Evolutionary conservation across 768 basidiomycete species (phyloP), one percentile per base, ranked within the genome.

Genomic region (Mycena venus): DNA sequence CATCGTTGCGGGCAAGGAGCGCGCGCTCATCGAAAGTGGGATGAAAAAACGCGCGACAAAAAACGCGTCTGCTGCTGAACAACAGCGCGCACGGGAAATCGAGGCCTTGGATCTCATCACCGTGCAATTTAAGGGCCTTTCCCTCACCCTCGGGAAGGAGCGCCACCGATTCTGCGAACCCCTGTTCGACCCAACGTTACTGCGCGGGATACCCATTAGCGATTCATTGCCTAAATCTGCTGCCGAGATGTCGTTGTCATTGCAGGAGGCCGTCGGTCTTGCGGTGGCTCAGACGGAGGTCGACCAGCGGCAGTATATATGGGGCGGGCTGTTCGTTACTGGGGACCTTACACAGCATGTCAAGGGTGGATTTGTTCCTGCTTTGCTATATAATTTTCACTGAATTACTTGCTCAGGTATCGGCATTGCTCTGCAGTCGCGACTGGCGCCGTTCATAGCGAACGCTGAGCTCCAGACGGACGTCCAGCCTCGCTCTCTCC

Each of bases 101-200:
- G 93, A 94, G 79, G 94, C 95, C 0, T 84, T 96, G 70, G 95
- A 97, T 81, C 91, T 97, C n/a, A 84, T 95, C 40, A 91, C 92
- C 11, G 82, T 95, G 29, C 87, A 93, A 79, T 96, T 95, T 83
- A 88, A 90, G n/a, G 91, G 87, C 12, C 88, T 89, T 79, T 88
- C 91, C 47, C 80, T 97, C 71, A 94, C 93, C 10, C 78, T 98
- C 40, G 96, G 96, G 21, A 95, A 94, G 81, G 95, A 96, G 79
- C 89, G 96, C 40, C 96, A 98, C 86, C 88, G 95, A 47, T 95
- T 97, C 84, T 96, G 95, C 81, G 97, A 98, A 81, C 95, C 96
- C 8, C 86, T 98, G 31, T 97, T 96, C 75, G 93, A 96, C 79
- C 93, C 93, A 2, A 85, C 82, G 4, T 78, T 95, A 49, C 82